Conservation (phyloP, 306 rosid species). For the Cucumis hystrix region DNA sequence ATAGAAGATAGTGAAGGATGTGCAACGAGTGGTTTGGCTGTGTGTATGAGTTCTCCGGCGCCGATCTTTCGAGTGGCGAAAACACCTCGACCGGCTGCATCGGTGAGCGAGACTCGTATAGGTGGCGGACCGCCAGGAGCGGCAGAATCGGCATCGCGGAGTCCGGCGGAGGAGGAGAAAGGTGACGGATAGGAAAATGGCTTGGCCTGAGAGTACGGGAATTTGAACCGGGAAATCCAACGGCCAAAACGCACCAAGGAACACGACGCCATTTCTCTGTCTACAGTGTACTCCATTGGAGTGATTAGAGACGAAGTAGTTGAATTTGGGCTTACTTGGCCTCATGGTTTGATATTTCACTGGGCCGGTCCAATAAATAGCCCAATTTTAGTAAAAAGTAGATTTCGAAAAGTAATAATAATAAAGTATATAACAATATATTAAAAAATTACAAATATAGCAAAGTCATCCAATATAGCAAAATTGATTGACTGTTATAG, state of each 20-base stretch:
- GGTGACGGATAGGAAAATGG: conserved; percentile 6
- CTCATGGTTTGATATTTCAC: background rate
- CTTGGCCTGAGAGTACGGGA: background rate
- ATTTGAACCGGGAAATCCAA: conserved; percentile 19
- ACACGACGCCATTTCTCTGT: conserved; percentile 17
- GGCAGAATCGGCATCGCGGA: conserved; percentile 5
- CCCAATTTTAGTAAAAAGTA: background rate
- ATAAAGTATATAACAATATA: too few species aligned
- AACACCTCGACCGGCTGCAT: conserved; percentile 64
- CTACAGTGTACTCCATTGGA: background rate
- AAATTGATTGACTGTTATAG: too few species aligned
- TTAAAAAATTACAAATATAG: too few species aligned
- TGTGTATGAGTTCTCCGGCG: conserved; percentile 65
- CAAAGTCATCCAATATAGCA: too few species aligned
- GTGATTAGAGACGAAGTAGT: background rate
- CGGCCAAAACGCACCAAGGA: conserved; percentile 19
- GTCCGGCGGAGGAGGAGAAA: conserved; percentile 11
- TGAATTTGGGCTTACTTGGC: background rate
- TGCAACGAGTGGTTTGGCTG: conserved; percentile 52
- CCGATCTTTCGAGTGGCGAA: conserved; percentile 63
- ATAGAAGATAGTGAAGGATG: conserved; percentile 43
- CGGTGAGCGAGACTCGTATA: conserved; percentile 53
- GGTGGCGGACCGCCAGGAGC: conserved; percentile 48
- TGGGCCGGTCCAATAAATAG: background rate
- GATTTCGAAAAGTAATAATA: too few species aligned